phyloP scores from a whole-genome alignment of 2,329 filamentous ascomycete species.

The Fusarium coicis region DNA sequence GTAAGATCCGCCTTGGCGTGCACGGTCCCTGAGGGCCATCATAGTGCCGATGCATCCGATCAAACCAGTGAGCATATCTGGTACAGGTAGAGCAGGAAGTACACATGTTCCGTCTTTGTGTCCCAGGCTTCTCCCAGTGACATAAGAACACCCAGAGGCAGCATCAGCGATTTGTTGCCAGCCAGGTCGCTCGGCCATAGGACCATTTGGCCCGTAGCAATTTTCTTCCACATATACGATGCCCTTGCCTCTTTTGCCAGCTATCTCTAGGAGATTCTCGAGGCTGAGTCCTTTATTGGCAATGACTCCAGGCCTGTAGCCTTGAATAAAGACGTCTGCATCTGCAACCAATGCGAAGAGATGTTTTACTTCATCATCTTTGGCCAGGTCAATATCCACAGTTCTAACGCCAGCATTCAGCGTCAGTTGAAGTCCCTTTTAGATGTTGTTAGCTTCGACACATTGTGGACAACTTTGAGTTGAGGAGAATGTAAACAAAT shows the following conservation, averaged over 20 bases:
- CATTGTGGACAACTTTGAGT: rapidly evolving
- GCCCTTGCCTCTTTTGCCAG: not conserved
- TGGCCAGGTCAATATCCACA: not conserved
- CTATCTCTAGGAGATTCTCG: not conserved
- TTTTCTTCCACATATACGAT: not conserved
- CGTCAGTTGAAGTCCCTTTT: not conserved
- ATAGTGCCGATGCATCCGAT: not conserved
- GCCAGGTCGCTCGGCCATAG: not conserved
- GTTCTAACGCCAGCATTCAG: not conserved
- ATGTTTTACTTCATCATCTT: not conserved
- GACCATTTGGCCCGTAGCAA: not conserved
- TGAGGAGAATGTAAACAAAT: rapidly evolving
- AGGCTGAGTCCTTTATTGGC: not conserved
- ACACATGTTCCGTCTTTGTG: not conserved
- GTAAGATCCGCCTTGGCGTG: not conserved
- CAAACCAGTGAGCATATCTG: not conserved
- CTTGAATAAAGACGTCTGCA: not conserved
- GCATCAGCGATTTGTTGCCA: not conserved
- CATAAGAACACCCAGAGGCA: not conserved
- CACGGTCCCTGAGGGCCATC: not conserved
- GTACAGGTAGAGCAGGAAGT: not conserved
- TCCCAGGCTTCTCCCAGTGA: not conserved
- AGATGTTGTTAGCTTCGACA: not conserved
- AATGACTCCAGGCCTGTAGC: not conserved
- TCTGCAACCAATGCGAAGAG: not conserved